Conservation (phyloP, 106 monocot genomes). For the Acorus gramineus region DNA sequence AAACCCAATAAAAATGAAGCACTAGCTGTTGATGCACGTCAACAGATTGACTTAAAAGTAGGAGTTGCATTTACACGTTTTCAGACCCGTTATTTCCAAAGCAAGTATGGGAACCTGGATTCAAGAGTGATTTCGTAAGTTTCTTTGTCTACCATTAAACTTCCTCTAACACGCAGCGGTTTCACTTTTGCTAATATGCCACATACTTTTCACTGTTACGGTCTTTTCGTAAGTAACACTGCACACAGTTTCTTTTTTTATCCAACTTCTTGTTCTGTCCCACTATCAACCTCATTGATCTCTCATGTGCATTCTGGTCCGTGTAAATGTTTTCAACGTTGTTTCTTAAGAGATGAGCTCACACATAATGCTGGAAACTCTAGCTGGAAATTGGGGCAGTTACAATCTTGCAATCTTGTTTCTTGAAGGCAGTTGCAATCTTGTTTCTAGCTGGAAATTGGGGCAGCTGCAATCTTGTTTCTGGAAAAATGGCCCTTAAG, state of each 20-base stretch:
- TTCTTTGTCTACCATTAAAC: not conserved
- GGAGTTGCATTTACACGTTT: constrained; percentile 97
- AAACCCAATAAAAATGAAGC: constrained; percentile 84
- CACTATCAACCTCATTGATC: not conserved
- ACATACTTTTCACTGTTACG: not conserved
- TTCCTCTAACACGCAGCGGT: too few species aligned
- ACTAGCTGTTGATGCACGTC: constrained; percentile 90
- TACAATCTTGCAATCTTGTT: too few species aligned
- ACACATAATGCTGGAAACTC: too few species aligned
- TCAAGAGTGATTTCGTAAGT: constrained; percentile 95
- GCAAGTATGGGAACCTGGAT: constrained; percentile 98
- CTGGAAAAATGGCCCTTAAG: too few species aligned
- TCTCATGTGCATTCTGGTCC: not conserved
- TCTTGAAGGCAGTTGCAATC: too few species aligned
- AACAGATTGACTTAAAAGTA: constrained; percentile 98
- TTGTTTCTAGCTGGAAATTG: too few species aligned
- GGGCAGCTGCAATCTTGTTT: too few species aligned
- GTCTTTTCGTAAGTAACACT: not conserved
- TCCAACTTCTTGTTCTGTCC: not conserved
- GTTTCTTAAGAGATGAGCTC: too few species aligned
- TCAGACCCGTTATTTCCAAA: constrained; percentile 96
- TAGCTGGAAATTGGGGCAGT: too few species aligned
- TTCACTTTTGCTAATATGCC: too few species aligned
- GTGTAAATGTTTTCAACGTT: too few species aligned
- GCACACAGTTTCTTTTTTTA: not conserved